These are phyloP conservation scores for Xylaria sp. DNA, from an alignment of 2,329 filamentous ascomycete genomes.

Conservation along the genomic window DNA sequence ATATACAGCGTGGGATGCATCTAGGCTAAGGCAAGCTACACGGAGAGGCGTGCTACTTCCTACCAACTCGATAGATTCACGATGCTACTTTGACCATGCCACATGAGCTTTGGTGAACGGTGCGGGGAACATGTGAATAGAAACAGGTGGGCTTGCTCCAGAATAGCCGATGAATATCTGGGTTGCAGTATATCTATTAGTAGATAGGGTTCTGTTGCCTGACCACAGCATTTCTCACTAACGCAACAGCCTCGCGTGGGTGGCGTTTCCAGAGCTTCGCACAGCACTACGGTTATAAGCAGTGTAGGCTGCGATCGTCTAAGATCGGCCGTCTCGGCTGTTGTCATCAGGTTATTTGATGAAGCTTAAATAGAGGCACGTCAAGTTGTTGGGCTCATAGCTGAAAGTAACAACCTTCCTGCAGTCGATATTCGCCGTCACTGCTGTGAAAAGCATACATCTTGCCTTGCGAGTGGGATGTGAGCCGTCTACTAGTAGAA, in stretches of 20 bases:
- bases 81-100: constrained; percentile 28
- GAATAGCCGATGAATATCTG: constrained; percentile 5
- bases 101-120: constrained; percentile 27
- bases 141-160: constrained; percentile 22
- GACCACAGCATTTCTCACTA: constrained; percentile 21
- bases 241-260: constrained; percentile 25
- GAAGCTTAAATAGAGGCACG: constrained; percentile 3
- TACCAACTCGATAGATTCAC: constrained; percentile 21
- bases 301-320: constrained; percentile 16
- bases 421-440: constrained; percentile 11
- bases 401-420: not conserved
- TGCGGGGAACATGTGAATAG: constrained; percentile 28
- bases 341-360: constrained; percentile 11
- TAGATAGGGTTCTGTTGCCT: constrained; percentile 8
- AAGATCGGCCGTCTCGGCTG: constrained; percentile 16
- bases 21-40: constrained; percentile 27
- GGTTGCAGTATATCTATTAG: not conserved
- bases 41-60: constrained; percentile 20
- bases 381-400: not conserved
- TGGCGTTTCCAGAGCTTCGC: constrained; percentile 19
- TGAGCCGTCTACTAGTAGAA: constrained; percentile 10
- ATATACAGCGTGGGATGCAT: constrained; percentile 31
- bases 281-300: not conserved
- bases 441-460: constrained; percentile 2
- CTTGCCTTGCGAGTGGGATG: constrained; percentile 23